A percentile compares a stretch with the other conserved stretches of the same genome.
These are phyloP conservation scores for Selenicereus undatus DNA, from an alignment of 148 eudicot species.

Conservation along the genomic window DNA sequence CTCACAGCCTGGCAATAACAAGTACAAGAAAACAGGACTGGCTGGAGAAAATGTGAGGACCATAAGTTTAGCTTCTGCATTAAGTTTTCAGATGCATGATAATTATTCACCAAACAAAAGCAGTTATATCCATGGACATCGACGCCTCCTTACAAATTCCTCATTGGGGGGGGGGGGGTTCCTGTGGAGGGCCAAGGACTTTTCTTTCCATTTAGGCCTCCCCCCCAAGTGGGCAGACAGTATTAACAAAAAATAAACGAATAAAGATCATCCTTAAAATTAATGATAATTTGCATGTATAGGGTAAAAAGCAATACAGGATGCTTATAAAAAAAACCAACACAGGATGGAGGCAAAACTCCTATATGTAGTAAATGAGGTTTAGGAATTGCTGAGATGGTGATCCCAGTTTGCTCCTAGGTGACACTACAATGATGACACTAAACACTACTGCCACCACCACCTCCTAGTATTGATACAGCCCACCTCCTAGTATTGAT, in stretches of 20 bases:
- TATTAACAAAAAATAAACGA: no score
- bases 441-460: neutral
- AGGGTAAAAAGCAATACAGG: neutral
- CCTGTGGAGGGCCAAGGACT: no score
- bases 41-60: neutral
- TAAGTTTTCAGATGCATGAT: neutral
- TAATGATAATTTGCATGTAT: neutral
- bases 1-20: neutral
- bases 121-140: no score
- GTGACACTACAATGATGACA: neutral
- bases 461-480: neutral
- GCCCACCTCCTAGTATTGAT: neutral
- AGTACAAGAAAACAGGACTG: neutral
- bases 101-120: no score
- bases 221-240: no score
- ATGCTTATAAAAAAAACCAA: no score
- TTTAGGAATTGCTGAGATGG: neutral
- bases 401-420: neutral
- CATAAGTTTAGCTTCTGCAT: neutral
- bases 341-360: no score
- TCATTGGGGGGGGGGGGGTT: no score
- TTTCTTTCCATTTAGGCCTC: no score
- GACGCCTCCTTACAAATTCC: no score
- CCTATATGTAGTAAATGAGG: neutral
- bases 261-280: no score